Evolutionary conservation across 768 basidiomycete genomes (phyloP), one percentile per base, ranked within the genome.

Genomic region (Collybiopsis confluens): DNA sequence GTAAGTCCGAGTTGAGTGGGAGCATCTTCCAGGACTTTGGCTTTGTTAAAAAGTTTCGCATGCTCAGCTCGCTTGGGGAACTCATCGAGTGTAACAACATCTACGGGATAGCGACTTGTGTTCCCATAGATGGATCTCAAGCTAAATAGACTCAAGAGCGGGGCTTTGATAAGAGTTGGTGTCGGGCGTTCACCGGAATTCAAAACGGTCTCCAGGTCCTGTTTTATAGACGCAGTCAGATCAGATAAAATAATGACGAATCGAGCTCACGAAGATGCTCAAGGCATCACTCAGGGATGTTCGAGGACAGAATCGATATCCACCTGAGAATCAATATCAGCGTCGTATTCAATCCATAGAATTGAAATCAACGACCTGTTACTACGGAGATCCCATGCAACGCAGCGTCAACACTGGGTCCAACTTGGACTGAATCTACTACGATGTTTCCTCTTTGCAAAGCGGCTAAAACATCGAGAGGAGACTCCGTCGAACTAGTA

Each of bases 181-280:
- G 42, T 16, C 2, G 62, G 57, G 3, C 66, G 63, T 23, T 68
- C 66, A 2, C 56, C 65, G 1, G 65, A 65, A 35, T 54, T 60
- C 4, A 68, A 55, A 56, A 68, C 63, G 1, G 66, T 68, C 35
- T 68, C 66, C 4, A 68, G 62, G 44, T 68, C 66, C 66, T 67
- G 44, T 68, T 65, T 64, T 67, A 21, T 49, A 5, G n/a, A 40
- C 4, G n/a, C 8, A 40, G 6, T 20, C 18, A 40, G 8, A 4
- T 16, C 18, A n/a, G 6, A 40, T 20, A 40, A 7, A 40, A 16
- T 16, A n/a, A 40, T 15, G 6, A 40, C 46, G 11, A 24, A 8
- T 10, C 36, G 13, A 41, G 54, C 59, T 3, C 20, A 65, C 66
- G 41, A 68, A 68, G n/a, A 68, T 65, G 37, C 62, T 65, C 20